Evolutionary conservation across 2,329 filamentous ascomycete species (phyloP).

Genomic region (Fusarium tupiense): DNA sequence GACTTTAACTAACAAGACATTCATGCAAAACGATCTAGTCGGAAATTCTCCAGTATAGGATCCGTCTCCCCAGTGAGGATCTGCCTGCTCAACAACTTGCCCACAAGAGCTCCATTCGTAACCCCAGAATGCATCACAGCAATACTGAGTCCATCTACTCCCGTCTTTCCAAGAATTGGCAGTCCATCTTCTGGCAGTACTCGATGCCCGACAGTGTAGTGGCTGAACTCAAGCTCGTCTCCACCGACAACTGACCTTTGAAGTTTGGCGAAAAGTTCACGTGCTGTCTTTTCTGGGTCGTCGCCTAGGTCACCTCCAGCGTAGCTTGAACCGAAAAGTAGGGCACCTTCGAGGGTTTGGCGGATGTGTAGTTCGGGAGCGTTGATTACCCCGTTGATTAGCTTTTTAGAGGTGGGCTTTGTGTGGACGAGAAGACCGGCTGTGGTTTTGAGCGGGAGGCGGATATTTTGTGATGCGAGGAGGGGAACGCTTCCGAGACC

Average conservation of each 20-base stretch:
- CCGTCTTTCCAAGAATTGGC: conserved; percentile 17
- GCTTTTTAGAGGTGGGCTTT: neutral
- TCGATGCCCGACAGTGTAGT: conserved; percentile 12
- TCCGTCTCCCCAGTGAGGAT: neutral
- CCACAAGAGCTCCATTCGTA: conserved; percentile 18
- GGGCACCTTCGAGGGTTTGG: conserved; percentile 1
- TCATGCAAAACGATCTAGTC: neutral
- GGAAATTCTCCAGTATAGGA: neutral
- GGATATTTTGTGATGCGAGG: conserved; percentile 1
- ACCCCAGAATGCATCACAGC: conserved; percentile 28
- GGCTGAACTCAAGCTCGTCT: conserved; percentile 2
- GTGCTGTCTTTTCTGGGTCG: conserved; percentile 13
- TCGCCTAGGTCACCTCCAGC: neutral
- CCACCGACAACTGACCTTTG: neutral
- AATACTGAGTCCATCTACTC: neutral
- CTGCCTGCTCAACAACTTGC: conserved; percentile 10
- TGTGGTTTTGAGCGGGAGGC: neutral
- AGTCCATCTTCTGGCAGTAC: conserved; percentile 4
- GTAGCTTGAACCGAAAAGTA: conserved; percentile 6
- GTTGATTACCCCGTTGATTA: neutral
- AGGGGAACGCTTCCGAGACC: conserved; percentile 16
- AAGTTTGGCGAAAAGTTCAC: conserved; percentile 3
- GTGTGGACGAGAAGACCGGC: conserved; percentile 17
- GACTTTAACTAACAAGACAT: neutral
- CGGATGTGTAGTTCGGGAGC: conserved; percentile 12